phyloP scores from a whole-genome alignment of 2,329 filamentous ascomycete species.

The Massarina eburnea region DNA sequence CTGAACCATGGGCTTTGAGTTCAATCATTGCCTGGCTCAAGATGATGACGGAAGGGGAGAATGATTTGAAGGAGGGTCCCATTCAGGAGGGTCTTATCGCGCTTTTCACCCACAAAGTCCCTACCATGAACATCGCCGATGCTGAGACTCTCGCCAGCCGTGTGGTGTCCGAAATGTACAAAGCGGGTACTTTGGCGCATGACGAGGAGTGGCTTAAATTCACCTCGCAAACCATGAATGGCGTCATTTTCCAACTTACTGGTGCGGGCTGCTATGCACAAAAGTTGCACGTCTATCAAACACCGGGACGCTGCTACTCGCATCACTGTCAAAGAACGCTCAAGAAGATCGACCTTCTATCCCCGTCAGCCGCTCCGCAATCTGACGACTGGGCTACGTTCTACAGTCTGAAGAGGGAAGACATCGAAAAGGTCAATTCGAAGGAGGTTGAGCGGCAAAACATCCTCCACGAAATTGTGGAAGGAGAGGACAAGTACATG shows the following conservation, averaged over 20 bases:
- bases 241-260: slow-evolving; percentile 90
- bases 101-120: slow-evolving; percentile 91
- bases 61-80: slow-evolving; percentile 79
- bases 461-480: slow-evolving; percentile 91
- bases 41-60: slow-evolving; percentile 86
- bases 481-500: slow-evolving; percentile 89
- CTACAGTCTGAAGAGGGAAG: slow-evolving; percentile 79
- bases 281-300: slow-evolving; percentile 70
- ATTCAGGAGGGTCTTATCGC: slow-evolving; percentile 86
- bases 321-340: slow-evolving; percentile 91
- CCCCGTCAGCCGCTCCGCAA: slow-evolving; percentile 65
- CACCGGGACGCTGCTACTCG: slow-evolving; percentile 82
- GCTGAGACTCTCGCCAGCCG: slow-evolving; percentile 81
- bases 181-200: slow-evolving; percentile 72
- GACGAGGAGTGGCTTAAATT: slow-evolving; percentile 99
- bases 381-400: slow-evolving; percentile 86
- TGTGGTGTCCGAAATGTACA: slow-evolving; percentile 79
- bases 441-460: slow-evolving; percentile 95
- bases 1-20: slow-evolving; percentile 91
- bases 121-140: slow-evolving; percentile 97
- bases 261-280: slow-evolving; percentile 89
- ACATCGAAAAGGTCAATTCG: slow-evolving; percentile 69
- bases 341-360: slow-evolving; percentile 88
- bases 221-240: slow-evolving; percentile 75
- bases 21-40: slow-evolving; percentile 85